Conservation (phyloP, 208 protist genomes). For the Acanthamoeba divionensis region DNA sequence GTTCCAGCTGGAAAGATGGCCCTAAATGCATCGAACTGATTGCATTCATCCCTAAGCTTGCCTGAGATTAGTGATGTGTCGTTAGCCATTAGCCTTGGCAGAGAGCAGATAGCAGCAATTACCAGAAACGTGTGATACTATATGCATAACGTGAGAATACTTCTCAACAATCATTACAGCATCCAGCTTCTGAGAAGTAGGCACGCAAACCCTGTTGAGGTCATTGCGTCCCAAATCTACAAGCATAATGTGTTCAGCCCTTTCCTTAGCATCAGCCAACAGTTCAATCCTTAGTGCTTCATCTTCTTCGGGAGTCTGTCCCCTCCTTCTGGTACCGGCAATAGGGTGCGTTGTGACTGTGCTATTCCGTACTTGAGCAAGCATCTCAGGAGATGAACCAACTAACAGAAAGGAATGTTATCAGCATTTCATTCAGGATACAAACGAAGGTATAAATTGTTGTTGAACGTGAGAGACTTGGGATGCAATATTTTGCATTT, state of each 20-base stretch:
- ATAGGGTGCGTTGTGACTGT: constrained; percentile 70
- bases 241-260: constrained; percentile 76
- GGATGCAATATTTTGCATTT: neutral
- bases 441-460: too few relatives aligned
- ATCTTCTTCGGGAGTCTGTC: constrained; percentile 67
- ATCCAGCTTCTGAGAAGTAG: constrained; percentile 39
- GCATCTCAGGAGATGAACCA: constrained; percentile 70
- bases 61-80: neutral
- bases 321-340: constrained; percentile 69
- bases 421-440: too few relatives aligned
- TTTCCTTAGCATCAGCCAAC: constrained; percentile 60
- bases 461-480: neutral
- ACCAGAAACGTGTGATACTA: constrained; percentile 62
- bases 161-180: constrained; percentile 69
- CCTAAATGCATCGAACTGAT: constrained; percentile 70
- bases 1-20: constrained; percentile 77
- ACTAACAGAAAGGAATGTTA: too few relatives aligned
- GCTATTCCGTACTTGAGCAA: constrained; percentile 58
- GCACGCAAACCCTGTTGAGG: constrained; percentile 63
- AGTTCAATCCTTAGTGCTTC: neutral
- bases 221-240: constrained; percentile 74
- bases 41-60: constrained; percentile 54
- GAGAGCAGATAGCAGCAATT: neutral
- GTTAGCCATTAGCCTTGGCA: neutral
- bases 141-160: constrained; percentile 77